A percentile compares a stretch with the other conserved stretches of the same genome.
These are phyloP conservation scores for Pyrenochaeta sp. DNA, from an alignment of 2,329 filamentous ascomycete species.

Conservation along the genomic window DNA sequence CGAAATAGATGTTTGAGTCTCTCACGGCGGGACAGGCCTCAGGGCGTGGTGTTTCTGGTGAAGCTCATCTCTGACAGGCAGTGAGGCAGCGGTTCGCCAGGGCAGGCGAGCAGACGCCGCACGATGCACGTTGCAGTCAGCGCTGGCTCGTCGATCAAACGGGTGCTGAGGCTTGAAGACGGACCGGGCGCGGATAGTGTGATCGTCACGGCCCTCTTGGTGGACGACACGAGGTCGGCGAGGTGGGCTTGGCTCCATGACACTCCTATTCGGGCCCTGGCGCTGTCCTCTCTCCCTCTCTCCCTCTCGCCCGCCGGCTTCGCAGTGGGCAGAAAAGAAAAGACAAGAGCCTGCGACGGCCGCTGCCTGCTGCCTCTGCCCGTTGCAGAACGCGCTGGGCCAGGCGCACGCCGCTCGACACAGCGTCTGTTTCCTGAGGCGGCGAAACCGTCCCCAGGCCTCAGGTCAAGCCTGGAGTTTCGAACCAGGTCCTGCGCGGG, in stretches of 20 bases:
- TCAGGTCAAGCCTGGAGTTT: background rate
- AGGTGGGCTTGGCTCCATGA: constrained; percentile 40
- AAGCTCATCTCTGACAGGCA: constrained; percentile 5
- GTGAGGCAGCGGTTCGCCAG: constrained; percentile 9
- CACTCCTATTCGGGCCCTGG: constrained; percentile 40
- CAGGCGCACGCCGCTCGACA: constrained; percentile 13
- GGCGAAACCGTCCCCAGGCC: background rate
- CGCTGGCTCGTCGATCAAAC: constrained; percentile 49
- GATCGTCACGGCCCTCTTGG: constrained; percentile 41
- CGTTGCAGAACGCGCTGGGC: no score
- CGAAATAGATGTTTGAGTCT: constrained; percentile 16
- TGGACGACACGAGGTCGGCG: constrained; percentile 47
- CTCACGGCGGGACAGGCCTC: background rate
- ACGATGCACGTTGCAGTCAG: constrained; percentile 44
- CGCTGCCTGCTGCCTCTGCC: constrained; percentile 13
- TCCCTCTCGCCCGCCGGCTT: constrained; percentile 29
- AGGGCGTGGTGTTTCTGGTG: constrained; percentile 16
- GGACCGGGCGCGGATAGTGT: constrained; percentile 41
- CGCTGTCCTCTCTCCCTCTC: no score
- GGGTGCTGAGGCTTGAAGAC: constrained; percentile 45
- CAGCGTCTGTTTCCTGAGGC: constrained; percentile 9
- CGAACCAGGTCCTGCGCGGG: background rate
- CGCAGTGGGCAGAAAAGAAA: no score
- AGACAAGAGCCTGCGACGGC: constrained; percentile 7
- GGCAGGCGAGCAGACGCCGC: constrained; percentile 26